Base-by-base conservation (phyloP, 1,284 basidiomycete species). In the Naganishia sp. region DNA sequence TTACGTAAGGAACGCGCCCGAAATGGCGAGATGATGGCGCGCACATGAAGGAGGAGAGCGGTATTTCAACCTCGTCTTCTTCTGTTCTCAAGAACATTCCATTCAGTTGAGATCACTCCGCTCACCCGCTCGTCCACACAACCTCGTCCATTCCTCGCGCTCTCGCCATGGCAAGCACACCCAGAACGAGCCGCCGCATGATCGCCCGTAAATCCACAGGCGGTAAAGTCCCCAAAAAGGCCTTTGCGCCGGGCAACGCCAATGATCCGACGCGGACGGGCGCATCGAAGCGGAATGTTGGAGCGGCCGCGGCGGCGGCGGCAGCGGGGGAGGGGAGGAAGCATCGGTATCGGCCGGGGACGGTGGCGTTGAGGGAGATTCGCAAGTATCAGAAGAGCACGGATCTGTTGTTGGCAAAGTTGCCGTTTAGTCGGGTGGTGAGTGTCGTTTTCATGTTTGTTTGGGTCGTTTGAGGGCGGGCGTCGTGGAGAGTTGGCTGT, bases 371-470 rank as follows among this genome's bases (percentile, higher is more conserved):
- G 65, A 85, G 89, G 43, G 94, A 97, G 81, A 96, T 97, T 64
- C 84, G 94, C 70, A 90, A 89, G 75, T 96, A 94, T 78, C 94
- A 97, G 80, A 94, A 92, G 78, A 88, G 86, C 71, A 96, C 94
- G 4, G 92, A 96, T 74, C 81, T 96, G 65, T 81, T 96, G 66
- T 82, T 97, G 68, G 85, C 86, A 71, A 94, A 90, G 77, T 83
- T 96, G 52, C 94, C 94, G 0, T 97, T 97, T 77, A 89, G 91
- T 54, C 89, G 94, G 71, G 82, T 96, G 73, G 94, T 96, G 74
- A 74, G 89, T 84, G 32, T 18, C 6, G 10, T 21, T 35, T 35
- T 7, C 17, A 11, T 11, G 28, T 45, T 32, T 18, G 28, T 35
- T 32, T 39, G 32, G 6, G 31, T 31, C 3, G 32, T 15, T 21